Evolutionary conservation across 2,329 filamentous ascomycete species (phyloP).

Genomic region (Helicocarpus griseus): DNA sequence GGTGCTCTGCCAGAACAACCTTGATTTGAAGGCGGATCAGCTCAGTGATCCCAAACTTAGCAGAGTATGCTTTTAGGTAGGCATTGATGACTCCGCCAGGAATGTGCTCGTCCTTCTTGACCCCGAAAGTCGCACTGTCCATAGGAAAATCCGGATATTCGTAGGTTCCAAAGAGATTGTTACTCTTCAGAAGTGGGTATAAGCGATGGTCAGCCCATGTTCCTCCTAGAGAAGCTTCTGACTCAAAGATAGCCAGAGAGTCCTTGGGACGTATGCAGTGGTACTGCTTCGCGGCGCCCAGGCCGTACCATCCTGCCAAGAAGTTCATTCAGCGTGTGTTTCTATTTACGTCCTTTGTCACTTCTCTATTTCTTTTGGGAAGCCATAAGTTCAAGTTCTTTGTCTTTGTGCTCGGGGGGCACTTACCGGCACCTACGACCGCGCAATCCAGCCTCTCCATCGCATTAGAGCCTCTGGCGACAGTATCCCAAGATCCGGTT

Average conservation of each 20-base stretch:
- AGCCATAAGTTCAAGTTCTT: no score
- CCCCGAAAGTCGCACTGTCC: constrained; percentile 43
- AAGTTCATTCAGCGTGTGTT: not conserved
- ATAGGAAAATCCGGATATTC: constrained; percentile 69
- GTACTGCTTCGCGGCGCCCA: constrained; percentile 54
- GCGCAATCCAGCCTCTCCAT: constrained; percentile 4
- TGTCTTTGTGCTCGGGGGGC: not conserved
- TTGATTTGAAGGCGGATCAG: constrained; percentile 40
- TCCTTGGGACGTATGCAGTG: constrained; percentile 49
- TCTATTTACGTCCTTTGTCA: not conserved
- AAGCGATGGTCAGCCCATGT: constrained; percentile 60
- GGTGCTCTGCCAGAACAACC: constrained; percentile 38
- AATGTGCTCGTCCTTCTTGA: constrained; percentile 47
- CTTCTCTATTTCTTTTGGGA: not conserved
- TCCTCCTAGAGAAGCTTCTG: constrained; percentile 51
- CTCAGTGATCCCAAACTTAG: constrained; percentile 42
- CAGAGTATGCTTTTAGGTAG: constrained; percentile 49
- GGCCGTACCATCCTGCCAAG: constrained; percentile 42
- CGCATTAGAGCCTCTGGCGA: not conserved
- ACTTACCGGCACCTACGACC: constrained; percentile 8
- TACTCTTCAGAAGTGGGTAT: constrained; percentile 59
- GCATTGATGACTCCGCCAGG: constrained; percentile 46
- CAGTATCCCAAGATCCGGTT: not conserved
- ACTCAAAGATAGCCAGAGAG: constrained; percentile 50
- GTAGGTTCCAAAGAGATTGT: constrained; percentile 64